Conservation (phyloP, 2,329 filamentous ascomycete species). For the Cladorrhinum sp. region DNA sequence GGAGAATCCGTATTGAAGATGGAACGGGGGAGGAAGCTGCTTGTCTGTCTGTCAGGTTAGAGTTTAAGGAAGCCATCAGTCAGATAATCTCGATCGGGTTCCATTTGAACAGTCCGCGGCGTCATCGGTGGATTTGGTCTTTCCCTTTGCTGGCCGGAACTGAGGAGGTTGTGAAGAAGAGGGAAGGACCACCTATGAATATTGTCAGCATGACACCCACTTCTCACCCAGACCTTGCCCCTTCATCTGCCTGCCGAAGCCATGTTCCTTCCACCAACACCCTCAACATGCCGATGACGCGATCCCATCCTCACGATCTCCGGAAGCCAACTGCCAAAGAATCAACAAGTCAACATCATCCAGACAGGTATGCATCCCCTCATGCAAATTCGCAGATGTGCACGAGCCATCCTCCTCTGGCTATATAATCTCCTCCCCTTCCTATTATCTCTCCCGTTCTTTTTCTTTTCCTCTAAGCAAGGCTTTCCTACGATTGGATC, state of each 20-base stretch:
- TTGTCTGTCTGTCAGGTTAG: too few relatives aligned
- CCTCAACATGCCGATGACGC: background rate
- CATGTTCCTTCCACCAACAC: background rate
- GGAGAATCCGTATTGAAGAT: slow-evolving; percentile 25
- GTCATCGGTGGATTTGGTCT: too few relatives aligned
- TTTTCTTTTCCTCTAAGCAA: background rate
- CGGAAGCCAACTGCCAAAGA: background rate
- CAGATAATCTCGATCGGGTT: too few relatives aligned
- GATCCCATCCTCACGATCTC: background rate
- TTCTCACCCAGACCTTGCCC: too few relatives aligned
- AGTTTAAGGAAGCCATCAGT: too few relatives aligned
- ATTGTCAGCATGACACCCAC: too few relatives aligned
- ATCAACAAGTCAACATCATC: background rate
- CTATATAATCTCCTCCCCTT: background rate
- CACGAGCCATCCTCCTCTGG: background rate
- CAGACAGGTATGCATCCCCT: background rate
- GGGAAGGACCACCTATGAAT: too few relatives aligned
- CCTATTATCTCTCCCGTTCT: background rate
- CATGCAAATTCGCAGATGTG: background rate
- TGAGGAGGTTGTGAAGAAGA: too few relatives aligned
- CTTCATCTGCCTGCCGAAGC: too few relatives aligned
- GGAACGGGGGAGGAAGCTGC: too few relatives aligned
- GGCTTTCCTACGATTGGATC: background rate
- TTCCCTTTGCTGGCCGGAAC: too few relatives aligned
- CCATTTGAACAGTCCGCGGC: too few relatives aligned